phyloP scores from a whole-genome alignment of 78 protist species.

The Guillardia theta region DNA sequence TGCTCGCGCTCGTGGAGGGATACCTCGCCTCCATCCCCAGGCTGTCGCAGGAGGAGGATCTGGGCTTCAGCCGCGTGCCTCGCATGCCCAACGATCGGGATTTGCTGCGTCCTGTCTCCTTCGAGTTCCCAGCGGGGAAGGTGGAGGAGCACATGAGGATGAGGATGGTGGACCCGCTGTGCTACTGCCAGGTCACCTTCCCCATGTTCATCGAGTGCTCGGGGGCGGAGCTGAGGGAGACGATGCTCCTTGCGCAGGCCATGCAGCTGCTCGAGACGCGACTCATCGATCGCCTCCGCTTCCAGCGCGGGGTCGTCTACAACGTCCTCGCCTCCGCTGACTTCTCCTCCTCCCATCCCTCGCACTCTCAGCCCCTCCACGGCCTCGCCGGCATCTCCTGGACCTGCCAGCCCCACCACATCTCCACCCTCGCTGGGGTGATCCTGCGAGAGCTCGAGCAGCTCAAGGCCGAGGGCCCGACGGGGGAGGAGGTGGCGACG shows the following conservation, averaged over 20 bases:
- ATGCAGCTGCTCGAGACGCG: neutral
- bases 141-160: neutral
- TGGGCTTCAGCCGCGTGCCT: too few species aligned
- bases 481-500: neutral
- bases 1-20: neutral
- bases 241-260: neutral
- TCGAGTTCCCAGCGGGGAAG: neutral
- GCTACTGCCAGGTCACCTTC: constrained; percentile 2
- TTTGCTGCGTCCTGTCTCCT: neutral
- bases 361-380: neutral
- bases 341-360: neutral
- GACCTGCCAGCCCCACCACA: neutral
- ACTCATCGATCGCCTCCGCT: neutral
- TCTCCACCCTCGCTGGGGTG: neutral
- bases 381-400: neutral
- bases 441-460: neutral
- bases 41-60: neutral
- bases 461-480: neutral
- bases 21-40: neutral
- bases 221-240: neutral
- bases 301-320: neutral
- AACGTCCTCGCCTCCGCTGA: neutral
- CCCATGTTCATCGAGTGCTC: neutral
- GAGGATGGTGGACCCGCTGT: neutral
- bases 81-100: neutral